Evolutionary conservation across 495 filamentous ascomycete species (phyloP).

Genomic region (Xylaria cubensis): DNA sequence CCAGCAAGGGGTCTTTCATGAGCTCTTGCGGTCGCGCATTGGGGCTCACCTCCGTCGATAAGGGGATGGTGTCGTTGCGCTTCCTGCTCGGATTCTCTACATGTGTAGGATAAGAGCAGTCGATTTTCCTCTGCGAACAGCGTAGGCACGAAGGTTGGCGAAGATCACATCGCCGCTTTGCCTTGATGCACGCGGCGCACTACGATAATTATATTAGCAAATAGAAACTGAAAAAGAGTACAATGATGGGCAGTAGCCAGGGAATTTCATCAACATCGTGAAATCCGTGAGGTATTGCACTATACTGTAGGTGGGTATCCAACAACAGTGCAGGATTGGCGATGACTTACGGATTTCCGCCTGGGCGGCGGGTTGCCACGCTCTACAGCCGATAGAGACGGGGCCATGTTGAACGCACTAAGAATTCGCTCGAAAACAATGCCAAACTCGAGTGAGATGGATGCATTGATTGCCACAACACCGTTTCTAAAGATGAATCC

Average conservation of each 20-base stretch:
- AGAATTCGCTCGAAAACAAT: background rate
- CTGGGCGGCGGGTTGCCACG: conserved; percentile 50
- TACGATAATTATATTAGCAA: background rate
- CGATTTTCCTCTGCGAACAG: conserved; percentile 49
- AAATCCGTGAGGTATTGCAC: background rate
- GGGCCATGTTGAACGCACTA: conserved; percentile 28
- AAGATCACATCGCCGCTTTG: conserved; percentile 61
- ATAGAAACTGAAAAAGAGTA: background rate
- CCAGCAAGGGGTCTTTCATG: background rate
- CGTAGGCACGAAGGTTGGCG: conserved; percentile 55
- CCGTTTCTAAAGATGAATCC: background rate
- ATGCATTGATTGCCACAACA: background rate
- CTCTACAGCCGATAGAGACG: conserved; percentile 40
- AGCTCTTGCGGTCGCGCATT: conserved; percentile 13
- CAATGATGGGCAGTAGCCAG: background rate
- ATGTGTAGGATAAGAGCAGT: conserved; percentile 52
- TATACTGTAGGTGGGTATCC: background rate
- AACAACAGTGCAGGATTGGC: background rate
- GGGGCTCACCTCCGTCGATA: background rate
- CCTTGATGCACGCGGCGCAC: conserved; percentile 59
- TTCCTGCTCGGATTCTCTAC: conserved; percentile 1
- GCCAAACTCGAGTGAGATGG: background rate
- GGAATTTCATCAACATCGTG: background rate
- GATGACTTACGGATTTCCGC: conserved; percentile 47
- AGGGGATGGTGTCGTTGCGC: background rate